A percentile compares a stretch with the other conserved stretches of the same genome.
Evolutionary conservation across 2,329 filamentous ascomycete genomes (phyloP).

Genomic region (Fusarium oxysporum): DNA sequence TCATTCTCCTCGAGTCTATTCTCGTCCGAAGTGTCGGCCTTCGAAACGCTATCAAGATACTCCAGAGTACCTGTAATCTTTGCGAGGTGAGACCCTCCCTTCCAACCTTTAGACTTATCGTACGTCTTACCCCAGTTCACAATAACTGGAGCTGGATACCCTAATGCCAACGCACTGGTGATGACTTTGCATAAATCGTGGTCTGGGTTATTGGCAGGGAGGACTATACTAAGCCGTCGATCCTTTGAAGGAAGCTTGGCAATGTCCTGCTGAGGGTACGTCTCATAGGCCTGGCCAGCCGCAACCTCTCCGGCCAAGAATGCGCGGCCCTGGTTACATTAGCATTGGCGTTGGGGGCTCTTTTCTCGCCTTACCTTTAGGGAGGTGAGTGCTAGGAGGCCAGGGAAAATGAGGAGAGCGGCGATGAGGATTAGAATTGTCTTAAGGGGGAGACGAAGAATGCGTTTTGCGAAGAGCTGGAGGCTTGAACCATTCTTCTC

Average conservation of each 20-base stretch:
- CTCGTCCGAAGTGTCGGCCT: background rate
- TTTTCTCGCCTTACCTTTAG: background rate
- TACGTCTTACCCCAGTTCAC: slow-evolving; percentile 45
- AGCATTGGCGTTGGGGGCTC: background rate
- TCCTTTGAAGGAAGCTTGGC: background rate
- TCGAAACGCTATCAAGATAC: slow-evolving; percentile 38
- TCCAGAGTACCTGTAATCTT: slow-evolving; percentile 45
- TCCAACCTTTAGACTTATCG: slow-evolving; percentile 12
- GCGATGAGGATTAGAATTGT: background rate
- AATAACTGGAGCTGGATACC: slow-evolving; percentile 44
- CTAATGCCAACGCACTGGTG: slow-evolving; percentile 39
- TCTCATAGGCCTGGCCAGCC: background rate
- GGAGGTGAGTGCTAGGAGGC: background rate
- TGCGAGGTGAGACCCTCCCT: slow-evolving; percentile 38
- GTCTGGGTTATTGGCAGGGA: slow-evolving; percentile 36
- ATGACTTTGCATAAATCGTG: slow-evolving; percentile 46
- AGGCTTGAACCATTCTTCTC: background rate
- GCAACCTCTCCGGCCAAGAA: background rate
- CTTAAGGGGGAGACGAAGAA: background rate
- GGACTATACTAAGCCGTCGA: slow-evolving; percentile 31
- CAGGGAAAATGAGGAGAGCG: background rate
- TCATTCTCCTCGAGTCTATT: slow-evolving; percentile 39
- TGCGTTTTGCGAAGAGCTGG: background rate
- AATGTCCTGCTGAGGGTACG: background rate
- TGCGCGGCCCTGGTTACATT: background rate